Conservation (phyloP, 768 basidiomycete species). For the Boletus sensibilis region DNA sequence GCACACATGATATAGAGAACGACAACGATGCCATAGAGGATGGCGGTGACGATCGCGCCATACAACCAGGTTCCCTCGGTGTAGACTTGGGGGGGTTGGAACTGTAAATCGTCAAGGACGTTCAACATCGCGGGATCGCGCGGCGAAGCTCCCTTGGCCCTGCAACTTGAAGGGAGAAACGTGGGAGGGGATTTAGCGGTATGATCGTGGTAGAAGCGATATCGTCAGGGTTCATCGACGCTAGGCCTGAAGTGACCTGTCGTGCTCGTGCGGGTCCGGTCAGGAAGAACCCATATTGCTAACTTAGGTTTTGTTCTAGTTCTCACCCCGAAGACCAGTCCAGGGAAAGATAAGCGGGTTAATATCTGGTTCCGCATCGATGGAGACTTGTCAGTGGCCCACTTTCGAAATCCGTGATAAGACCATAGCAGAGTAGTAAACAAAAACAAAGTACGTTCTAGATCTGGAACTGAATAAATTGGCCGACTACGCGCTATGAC, state of each 20-base stretch:
- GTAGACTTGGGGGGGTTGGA: constrained; percentile 15
- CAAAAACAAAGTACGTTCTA: no score
- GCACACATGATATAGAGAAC: constrained; percentile 27
- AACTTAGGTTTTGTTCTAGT: background rate
- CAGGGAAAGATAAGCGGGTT: no score
- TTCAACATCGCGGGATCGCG: constrained; percentile 17
- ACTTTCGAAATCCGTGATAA: no score
- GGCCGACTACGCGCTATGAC: no score
- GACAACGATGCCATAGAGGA: constrained; percentile 30
- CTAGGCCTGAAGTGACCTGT: background rate
- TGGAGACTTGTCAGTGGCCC: no score
- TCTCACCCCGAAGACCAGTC: background rate
- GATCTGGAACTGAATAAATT: no score
- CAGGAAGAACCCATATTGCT: background rate
- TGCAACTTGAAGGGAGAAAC: background rate
- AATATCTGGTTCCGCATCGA: no score
- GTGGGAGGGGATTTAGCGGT: constrained; percentile 3
- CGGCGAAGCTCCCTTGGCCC: background rate
- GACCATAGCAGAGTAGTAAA: no score
- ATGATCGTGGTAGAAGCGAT: background rate
- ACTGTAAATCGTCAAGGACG: constrained; percentile 6
- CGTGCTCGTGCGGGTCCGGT: background rate
- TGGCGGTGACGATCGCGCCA: constrained; percentile 28
- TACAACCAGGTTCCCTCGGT: constrained; percentile 32
- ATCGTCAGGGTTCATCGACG: background rate